Evolutionary conservation across 768 basidiomycete species (phyloP), one percentile per base, ranked within the genome.

Genomic region (Boletus rubroflammeus): DNA sequence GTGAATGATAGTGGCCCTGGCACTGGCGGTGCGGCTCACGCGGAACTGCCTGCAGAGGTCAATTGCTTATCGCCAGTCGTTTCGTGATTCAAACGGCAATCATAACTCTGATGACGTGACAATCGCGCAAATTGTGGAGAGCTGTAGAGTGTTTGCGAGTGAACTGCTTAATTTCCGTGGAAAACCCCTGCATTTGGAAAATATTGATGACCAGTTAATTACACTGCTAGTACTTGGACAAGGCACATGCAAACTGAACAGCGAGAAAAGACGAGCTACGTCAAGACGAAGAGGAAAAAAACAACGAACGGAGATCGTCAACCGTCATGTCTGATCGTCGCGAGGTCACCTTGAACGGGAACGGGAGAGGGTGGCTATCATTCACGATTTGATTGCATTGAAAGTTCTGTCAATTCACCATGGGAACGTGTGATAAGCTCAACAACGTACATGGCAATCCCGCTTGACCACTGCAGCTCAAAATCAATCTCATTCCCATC

Each of bases 401-500:
- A 35, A 44, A 5, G 46, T 40, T 35, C 40, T 39, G 49, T 42
- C 55, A 55, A 13, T 21, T 23, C n/a, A 26, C 2, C 2, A 34
- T 4, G 26, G 19, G 9, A 32, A 32, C 4, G n/a, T 17, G 17
- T 5, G 25, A 11, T 21, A 35, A 3, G 21, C 13, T 17, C 21
- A n/a, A 17, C n/a, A 10, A 57, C 58, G 1, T 23, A 58, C 58
- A 59, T 54, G 8, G 62, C 56, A 34, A 67, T 26, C 1, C 62
- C 58, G 28, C 50, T 58, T 2, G 63, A 58, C 54, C 55, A 63
- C 19, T 26, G 53, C 7, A 54, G 58, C 25, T 54, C 55, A 23
- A 66, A 54, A 36, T 63, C 55, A 11, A 70, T 50, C 21, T 59
- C 62, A 8, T 61, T 57, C 17, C 69, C 70, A 5, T 64, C 53